Evolutionary conservation across 208 protist genomes (phyloP).

Genomic region (Acanthamoeba triangularis): DNA sequence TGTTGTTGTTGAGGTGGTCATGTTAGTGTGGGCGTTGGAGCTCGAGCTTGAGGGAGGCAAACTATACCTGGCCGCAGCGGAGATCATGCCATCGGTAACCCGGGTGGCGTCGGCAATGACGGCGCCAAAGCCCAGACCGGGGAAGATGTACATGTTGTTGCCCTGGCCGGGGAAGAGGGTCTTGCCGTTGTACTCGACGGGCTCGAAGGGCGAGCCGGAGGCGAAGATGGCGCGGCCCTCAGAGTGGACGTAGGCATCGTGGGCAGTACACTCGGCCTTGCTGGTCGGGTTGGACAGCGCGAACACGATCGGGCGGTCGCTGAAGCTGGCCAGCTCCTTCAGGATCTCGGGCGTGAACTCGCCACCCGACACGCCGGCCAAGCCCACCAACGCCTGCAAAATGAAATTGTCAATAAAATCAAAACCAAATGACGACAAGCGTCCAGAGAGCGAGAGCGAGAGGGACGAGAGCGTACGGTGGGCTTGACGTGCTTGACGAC

Average conservation of each 20-base stretch:
- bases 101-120: slow-evolving; percentile 81
- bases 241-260: slow-evolving; percentile 96
- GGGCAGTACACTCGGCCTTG: slow-evolving; percentile 94
- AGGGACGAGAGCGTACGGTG: slow-evolving; percentile 87
- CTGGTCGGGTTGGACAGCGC: slow-evolving; percentile 94
- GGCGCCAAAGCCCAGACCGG: slow-evolving; percentile 95
- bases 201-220: slow-evolving; percentile 96
- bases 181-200: slow-evolving; percentile 92
- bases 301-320: slow-evolving; percentile 96
- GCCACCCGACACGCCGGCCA: slow-evolving; percentile 93
- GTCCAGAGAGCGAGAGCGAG: too few species aligned
- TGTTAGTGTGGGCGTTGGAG: too few species aligned
- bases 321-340: slow-evolving; percentile 91
- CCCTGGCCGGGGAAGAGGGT: slow-evolving; percentile 95
- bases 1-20: too few species aligned
- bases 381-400: background rate
- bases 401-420: too few species aligned
- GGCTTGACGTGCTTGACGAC: slow-evolving; percentile 94
- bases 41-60: slow-evolving; percentile 90
- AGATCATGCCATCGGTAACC: slow-evolving; percentile 95
- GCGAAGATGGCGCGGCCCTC: slow-evolving; percentile 97
- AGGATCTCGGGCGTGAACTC: slow-evolving; percentile 97
- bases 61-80: slow-evolving; percentile 87
- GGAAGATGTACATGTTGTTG: slow-evolving; percentile 96
- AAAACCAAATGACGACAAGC: too few species aligned